Evolutionary conservation across 2,329 filamentous ascomycete species (phyloP).

Genomic region (Stagonosporopsis tanaceti): DNA sequence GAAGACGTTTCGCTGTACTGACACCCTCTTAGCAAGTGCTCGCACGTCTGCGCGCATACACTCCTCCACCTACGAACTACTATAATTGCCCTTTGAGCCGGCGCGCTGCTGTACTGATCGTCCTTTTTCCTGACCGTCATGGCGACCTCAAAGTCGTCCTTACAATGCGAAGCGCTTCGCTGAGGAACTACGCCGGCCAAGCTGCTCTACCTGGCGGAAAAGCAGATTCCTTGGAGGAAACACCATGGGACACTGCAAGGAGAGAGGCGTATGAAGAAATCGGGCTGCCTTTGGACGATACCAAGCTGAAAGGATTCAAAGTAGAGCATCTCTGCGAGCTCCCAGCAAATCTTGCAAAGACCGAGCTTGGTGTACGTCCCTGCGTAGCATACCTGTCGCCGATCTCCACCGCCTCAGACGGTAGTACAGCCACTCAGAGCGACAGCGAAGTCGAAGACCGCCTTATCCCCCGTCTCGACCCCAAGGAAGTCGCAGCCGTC

Average conservation of each 20-base stretch:
- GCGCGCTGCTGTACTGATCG: slow-evolving; percentile 84
- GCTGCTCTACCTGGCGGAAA: slow-evolving; percentile 83
- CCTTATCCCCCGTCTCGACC: slow-evolving; percentile 82
- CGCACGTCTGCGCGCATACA: slow-evolving; percentile 63
- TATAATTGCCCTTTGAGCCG: slow-evolving; percentile 65
- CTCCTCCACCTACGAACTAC: slow-evolving; percentile 65
- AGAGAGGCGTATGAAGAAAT: slow-evolving; percentile 95
- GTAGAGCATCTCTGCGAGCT: slow-evolving; percentile 89
- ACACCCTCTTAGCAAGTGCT: slow-evolving; percentile 56
- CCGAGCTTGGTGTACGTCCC: slow-evolving; percentile 59
- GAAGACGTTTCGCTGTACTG: slow-evolving; percentile 6
- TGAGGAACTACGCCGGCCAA: slow-evolving; percentile 73
- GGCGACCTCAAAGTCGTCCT: slow-evolving; percentile 77
- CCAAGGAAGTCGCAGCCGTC: slow-evolving; percentile 90
- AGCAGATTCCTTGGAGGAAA: slow-evolving; percentile 63
- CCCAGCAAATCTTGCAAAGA: slow-evolving; percentile 64
- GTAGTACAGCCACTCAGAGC: background rate
- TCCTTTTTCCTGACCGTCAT: slow-evolving; percentile 83
- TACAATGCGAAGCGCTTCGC: slow-evolving; percentile 66
- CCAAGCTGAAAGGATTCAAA: slow-evolving; percentile 74
- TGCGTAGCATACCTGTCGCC: slow-evolving; percentile 67
- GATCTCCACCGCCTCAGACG: background rate
- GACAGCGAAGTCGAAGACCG: slow-evolving; percentile 62
- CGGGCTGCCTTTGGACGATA: slow-evolving; percentile 77
- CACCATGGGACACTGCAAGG: slow-evolving; percentile 79